Percentiles rank a stretch among this genome's conserved stretches.
Conservation (phyloP, 371 early-diverging fungal genomes). For the Mortierella sp. region DNA sequence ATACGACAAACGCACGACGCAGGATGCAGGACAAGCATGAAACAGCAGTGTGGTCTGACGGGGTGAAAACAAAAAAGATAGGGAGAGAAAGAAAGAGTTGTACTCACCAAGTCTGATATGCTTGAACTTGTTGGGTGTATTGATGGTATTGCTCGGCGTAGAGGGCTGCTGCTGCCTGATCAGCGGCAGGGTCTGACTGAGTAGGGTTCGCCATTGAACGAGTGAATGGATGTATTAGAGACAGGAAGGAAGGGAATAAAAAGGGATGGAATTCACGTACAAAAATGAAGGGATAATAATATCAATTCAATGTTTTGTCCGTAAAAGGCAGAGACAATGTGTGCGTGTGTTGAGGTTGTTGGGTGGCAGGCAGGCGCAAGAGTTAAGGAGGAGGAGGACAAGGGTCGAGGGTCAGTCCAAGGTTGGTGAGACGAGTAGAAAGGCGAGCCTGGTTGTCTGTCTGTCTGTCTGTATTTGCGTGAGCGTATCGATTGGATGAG, state of each 20-base stretch:
- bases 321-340: background rate
- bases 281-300: background rate
- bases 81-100: too few species aligned
- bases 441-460: background rate
- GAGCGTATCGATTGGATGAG: background rate
- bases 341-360: background rate
- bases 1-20: too few species aligned
- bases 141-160: conserved; percentile 56
- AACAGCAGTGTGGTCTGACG: background rate
- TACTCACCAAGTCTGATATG: conserved; percentile 48
- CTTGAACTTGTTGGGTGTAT: conserved; percentile 46
- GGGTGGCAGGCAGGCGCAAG: background rate
- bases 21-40: background rate
- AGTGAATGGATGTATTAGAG: background rate
- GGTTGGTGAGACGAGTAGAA: background rate
- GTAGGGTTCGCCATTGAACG: conserved; percentile 40
- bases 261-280: background rate
- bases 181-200: conserved; percentile 27
- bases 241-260: background rate
- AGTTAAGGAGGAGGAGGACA: background rate
- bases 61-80: background rate
- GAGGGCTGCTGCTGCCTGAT: conserved; percentile 43
- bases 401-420: conserved; percentile 12
- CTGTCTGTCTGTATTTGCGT: background rate
- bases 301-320: background rate